Base-by-base conservation (phyloP, 1,284 basidiomycete genomes). In the Pulveroboletus ridleyi region DNA sequence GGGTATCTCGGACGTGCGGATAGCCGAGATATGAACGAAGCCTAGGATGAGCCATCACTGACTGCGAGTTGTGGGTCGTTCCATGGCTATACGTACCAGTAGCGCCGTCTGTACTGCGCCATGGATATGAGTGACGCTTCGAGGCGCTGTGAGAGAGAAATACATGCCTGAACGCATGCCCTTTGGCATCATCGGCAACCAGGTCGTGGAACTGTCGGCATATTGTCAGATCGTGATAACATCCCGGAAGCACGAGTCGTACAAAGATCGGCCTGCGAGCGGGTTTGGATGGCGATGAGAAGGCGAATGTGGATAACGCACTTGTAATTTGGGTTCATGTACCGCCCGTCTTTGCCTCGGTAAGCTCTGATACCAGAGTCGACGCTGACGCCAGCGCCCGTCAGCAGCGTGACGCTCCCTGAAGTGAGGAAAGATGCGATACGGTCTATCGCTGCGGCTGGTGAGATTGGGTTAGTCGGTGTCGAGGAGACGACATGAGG, bases 311-410 rank as follows among this genome's bases (percentile, higher is more conserved):
- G 62, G 54, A 33, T 1, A 55, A 61, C 88, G 69, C 72, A 95
- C 94, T 90, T 91, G 81, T 95, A 96, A 78, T 95, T 94, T 11
- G 94, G 95, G 76, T 96, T 95, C 85, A 92, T 88, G 79, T 96
- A 96, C 68, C 88, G 83, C 33, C 95, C 94, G 72, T 95, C 90
- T 66, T 85, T 84, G 6, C 94, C 94, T 67, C 94, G 82, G 77
- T 96, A 96, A 20, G 95, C 95, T 68, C 94, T 83, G 65, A 98
- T 96, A 39, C 95, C 95, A 23, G 90, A 94, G 75, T 98, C 95
- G 25, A 97, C 95, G 74, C 92, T 95, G 64, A 97, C 92, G 7
- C 96, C 95, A 0, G 95, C 95, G 1, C 95, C 95, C 0, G 95
- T 96, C 59, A 98, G 76, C 9, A 96, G 80, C 0, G 90, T 79